These are phyloP conservation scores for Phytophthora foliorum DNA, from an alignment of 352 stramenopile genomes.

Conservation along the genomic window DNA sequence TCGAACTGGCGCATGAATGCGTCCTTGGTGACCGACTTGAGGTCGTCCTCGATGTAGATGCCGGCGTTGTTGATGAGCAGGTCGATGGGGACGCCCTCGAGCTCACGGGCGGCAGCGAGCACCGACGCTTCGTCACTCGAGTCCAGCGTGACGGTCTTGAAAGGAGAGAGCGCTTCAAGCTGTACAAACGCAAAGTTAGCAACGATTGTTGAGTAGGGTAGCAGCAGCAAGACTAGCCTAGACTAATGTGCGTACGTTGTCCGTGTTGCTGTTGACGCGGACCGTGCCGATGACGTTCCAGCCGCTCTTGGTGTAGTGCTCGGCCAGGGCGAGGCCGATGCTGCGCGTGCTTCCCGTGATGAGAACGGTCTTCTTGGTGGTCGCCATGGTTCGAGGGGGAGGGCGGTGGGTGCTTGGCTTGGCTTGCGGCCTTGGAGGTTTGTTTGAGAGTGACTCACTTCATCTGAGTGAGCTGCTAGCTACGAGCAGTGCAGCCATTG, in stretches of 20 bases:
- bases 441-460: constrained; percentile 21
- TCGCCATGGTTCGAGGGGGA: constrained; percentile 9
- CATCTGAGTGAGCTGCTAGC: background rate
- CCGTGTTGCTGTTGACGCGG: constrained; percentile 40
- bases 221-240: too few relatives aligned
- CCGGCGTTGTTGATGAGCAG: constrained; percentile 73
- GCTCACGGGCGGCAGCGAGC: constrained; percentile 41
- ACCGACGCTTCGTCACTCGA: constrained; percentile 54
- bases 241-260: constrained; percentile 42
- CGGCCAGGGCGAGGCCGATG: constrained; percentile 50
- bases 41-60: constrained; percentile 32
- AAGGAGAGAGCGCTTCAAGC: constrained; percentile 34
- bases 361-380: constrained; percentile 48
- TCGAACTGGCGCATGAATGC: constrained; percentile 61
- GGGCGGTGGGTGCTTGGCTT: background rate
- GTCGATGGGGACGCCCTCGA: constrained; percentile 59
- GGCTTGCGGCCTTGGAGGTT: constrained; percentile 6
- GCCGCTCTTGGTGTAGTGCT: constrained; percentile 49
- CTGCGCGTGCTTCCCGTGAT: constrained; percentile 57
- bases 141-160: constrained; percentile 58
- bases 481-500: background rate
- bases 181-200: background rate
- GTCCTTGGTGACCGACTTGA: constrained; percentile 49
- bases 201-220: too few relatives aligned
- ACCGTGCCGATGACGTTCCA: constrained; percentile 57